Conservation (phyloP, 2,329 filamentous ascomycete genomes). For the Myriosclerotinia curreyana region DNA sequence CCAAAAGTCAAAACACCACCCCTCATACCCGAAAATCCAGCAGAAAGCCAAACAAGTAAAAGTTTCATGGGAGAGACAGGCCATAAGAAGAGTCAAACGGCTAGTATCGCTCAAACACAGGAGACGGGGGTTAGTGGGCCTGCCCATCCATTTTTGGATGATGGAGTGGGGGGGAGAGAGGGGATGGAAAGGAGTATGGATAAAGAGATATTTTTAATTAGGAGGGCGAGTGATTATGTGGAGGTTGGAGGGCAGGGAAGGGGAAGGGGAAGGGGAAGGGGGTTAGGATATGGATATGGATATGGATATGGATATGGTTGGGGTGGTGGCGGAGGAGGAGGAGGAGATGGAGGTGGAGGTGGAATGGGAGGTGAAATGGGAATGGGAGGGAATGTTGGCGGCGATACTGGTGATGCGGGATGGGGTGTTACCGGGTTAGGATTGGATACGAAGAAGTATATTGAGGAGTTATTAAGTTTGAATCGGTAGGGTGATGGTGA, state of each 20-base stretch:
- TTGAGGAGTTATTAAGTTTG: constrained; percentile 68
- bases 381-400: too few species aligned
- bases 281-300: constrained; percentile 26
- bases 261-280: too few species aligned
- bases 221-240: constrained; percentile 56
- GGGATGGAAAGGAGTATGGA: constrained; percentile 27
- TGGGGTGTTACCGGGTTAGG: constrained; percentile 56
- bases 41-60: constrained; percentile 11
- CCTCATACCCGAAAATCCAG: constrained; percentile 24
- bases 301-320: constrained; percentile 40
- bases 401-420: too few species aligned
- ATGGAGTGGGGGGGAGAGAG: neutral
- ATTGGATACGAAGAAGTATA: constrained; percentile 71
- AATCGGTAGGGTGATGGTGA: too few species aligned
- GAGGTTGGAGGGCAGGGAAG: constrained; percentile 25
- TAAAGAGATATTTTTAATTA: constrained; percentile 62
- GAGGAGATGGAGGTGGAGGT: constrained; percentile 41
- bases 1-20: constrained; percentile 22
- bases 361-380: too few species aligned
- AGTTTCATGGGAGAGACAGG: neutral
- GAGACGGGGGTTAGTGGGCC: constrained; percentile 30
- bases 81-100: neutral
- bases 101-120: constrained; percentile 23
- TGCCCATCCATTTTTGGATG: constrained; percentile 36
- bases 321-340: constrained; percentile 60